phyloP scores from a whole-genome alignment of 2,329 filamentous ascomycete species.

The Penicillium palitans region DNA sequence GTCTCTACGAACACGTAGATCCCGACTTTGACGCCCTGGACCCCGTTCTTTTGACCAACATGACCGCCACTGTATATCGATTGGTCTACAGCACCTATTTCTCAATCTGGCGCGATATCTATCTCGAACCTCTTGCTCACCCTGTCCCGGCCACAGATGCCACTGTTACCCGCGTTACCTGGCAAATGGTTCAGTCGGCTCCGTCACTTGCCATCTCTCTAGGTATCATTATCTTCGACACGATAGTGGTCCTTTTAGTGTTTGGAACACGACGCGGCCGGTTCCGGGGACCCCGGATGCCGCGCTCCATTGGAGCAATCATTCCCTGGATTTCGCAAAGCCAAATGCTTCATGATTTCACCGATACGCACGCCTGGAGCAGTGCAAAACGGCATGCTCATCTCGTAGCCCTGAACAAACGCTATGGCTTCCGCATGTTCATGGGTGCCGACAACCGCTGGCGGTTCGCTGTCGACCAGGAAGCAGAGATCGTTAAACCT shows the following conservation, averaged over 20 bases:
- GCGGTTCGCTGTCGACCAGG: constrained; percentile 38
- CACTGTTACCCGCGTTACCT: constrained; percentile 32
- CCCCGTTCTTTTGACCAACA: constrained; percentile 21
- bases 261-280: constrained; percentile 36
- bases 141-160: constrained; percentile 24
- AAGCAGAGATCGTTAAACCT: constrained; percentile 15
- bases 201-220: constrained; percentile 32
- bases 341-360: constrained; percentile 35
- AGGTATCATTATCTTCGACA: constrained; percentile 34
- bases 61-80: constrained; percentile 35
- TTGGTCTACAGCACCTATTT: constrained; percentile 41
- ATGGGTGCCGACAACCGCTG: constrained; percentile 29
- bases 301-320: constrained; percentile 36
- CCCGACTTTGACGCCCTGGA: constrained; percentile 28
- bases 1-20: constrained; percentile 32
- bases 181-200: constrained; percentile 34
- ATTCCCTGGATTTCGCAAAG: constrained; percentile 39
- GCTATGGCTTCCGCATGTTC: constrained; percentile 37
- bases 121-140: constrained; percentile 29
- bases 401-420: constrained; percentile 30
- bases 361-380: constrained; percentile 32
- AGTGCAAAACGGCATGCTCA: constrained; percentile 30
- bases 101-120: constrained; percentile 36
- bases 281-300: constrained; percentile 36
- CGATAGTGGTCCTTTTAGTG: constrained; percentile 34